These are phyloP conservation scores for Vitis labrusca DNA, from an alignment of 164 flowering plant genomes.

Conservation along the genomic window DNA sequence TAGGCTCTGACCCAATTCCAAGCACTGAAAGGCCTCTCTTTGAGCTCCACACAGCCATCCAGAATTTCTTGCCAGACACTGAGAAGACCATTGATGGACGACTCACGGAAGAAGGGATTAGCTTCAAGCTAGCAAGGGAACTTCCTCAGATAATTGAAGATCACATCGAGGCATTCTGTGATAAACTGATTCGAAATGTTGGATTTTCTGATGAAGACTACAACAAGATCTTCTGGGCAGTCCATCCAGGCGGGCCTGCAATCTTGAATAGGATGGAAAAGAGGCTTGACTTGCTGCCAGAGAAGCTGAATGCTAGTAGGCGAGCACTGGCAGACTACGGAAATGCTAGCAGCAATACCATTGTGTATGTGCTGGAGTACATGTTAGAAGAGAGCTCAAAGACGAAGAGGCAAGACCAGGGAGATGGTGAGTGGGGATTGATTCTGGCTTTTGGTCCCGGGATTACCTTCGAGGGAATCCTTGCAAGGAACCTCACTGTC, in stretches of 20 bases:
- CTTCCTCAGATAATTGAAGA: conserved; percentile 93
- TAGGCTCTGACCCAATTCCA: conserved; percentile 61
- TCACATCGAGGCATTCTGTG: conserved; percentile 67
- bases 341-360: conserved; percentile 91
- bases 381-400: conserved; percentile 74
- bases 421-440: conserved; percentile 69
- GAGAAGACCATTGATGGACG: conserved; percentile 79
- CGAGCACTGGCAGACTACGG: conserved; percentile 83
- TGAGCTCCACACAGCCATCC: conserved; percentile 77
- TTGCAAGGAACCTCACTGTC: conserved; percentile 59
- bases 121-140: conserved; percentile 74
- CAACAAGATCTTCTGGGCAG: conserved; percentile 90
- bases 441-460: conserved; percentile 97
- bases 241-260: conserved; percentile 95
- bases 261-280: conserved; percentile 83
- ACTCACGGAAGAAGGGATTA: conserved; percentile 88
- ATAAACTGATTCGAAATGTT: conserved; percentile 40
- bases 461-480: conserved; percentile 83
- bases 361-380: conserved; percentile 90
- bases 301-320: conserved; percentile 74
- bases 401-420: conserved; percentile 27
- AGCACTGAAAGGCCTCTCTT: conserved; percentile 63
- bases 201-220: conserved; percentile 47
- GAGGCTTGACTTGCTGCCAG: conserved; percentile 72
- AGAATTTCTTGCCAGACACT: conserved; percentile 73